phyloP scores from a whole-genome alignment of 169 alveolate genomes.

The Eimeria tenella region DNA sequence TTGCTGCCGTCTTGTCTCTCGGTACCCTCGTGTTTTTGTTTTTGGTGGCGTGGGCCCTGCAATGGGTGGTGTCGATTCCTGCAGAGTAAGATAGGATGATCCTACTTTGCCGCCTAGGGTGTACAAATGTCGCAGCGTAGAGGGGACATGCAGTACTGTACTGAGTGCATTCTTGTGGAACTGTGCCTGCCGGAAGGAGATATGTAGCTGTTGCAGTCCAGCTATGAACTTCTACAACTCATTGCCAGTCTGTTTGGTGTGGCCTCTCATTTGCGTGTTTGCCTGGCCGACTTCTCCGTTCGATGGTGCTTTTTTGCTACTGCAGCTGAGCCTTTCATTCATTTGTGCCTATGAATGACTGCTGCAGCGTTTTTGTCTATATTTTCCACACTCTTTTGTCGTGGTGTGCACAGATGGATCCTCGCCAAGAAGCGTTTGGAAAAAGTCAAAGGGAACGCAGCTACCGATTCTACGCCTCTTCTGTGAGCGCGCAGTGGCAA shows the following conservation, averaged over 20 bases:
- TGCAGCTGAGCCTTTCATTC: too few species aligned
- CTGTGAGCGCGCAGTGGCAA: not conserved
- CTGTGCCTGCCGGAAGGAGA: too few species aligned
- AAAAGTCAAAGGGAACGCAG: not conserved
- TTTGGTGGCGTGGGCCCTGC: constrained; percentile 50
- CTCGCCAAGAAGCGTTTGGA: constrained; percentile 24
- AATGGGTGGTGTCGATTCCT: constrained; percentile 52
- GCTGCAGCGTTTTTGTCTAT: not conserved
- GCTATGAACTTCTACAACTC: too few species aligned
- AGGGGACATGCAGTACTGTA: too few species aligned
- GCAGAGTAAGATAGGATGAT: constrained; percentile 20
- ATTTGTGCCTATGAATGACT: not conserved
- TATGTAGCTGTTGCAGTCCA: too few species aligned
- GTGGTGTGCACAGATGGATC: constrained; percentile 22
- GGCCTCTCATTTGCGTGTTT: not conserved
- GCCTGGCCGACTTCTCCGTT: not conserved
- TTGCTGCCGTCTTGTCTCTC: constrained; percentile 17
- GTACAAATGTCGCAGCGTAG: too few species aligned
- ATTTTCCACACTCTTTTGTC: not conserved
- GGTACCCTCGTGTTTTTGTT: constrained; percentile 13
- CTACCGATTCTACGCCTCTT: constrained; percentile 26
- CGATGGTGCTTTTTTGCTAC: not conserved
- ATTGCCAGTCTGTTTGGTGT: too few species aligned
- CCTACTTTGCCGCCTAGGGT: too few species aligned
- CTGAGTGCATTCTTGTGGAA: too few species aligned